Conservation (phyloP, 352 stramenopile species). For the Pythium brassicae region DNA sequence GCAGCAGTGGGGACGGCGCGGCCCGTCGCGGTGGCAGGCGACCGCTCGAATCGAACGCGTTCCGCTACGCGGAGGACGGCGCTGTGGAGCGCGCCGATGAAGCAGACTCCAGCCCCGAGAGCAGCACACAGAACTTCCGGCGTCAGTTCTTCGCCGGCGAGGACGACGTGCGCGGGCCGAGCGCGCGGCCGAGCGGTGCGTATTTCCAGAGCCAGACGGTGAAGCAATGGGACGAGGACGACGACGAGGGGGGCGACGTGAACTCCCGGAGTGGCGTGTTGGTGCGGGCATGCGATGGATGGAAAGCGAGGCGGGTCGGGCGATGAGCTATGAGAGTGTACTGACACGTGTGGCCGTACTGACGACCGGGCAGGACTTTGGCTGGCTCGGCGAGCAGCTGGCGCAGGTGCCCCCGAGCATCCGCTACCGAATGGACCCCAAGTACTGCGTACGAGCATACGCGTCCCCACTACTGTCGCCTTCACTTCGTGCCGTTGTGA, state of each 20-base stretch:
- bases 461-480: too few relatives aligned
- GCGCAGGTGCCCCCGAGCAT: constrained; percentile 32
- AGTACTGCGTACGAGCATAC: constrained; percentile 58
- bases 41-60: constrained; percentile 65
- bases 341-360: constrained; percentile 7
- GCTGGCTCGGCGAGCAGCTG: constrained; percentile 62
- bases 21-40: constrained; percentile 11
- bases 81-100: constrained; percentile 16
- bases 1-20: neutral
- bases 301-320: neutral
- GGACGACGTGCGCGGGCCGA: constrained; percentile 39
- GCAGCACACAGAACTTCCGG: constrained; percentile 10
- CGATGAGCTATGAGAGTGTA: constrained; percentile 4
- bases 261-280: constrained; percentile 25
- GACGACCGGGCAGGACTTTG: constrained; percentile 41
- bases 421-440: constrained; percentile 66
- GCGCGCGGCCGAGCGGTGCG: constrained; percentile 24
- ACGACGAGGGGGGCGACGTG: constrained; percentile 20
- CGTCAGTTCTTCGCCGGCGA: constrained; percentile 68
- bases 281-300: constrained; percentile 16
- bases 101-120: constrained; percentile 1
- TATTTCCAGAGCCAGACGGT: constrained; percentile 62
- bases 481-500: neutral
- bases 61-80: constrained; percentile 44
- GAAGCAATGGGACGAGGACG: constrained; percentile 66